phyloP scores from a whole-genome alignment of 805 yeast species.

The Pichia occidentalis region DNA sequence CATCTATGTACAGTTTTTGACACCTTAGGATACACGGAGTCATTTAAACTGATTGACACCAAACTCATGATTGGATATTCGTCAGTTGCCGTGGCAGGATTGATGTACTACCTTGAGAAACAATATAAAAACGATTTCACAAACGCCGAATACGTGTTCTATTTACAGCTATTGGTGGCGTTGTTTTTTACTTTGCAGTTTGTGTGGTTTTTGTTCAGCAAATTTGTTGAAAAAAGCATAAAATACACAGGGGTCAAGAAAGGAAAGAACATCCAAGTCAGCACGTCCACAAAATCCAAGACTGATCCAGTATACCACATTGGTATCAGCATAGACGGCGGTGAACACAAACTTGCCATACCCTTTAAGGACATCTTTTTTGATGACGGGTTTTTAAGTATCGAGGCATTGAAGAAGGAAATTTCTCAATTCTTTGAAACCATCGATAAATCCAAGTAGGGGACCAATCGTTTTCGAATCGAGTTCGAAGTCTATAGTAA shows the following conservation, averaged over 20 bases:
- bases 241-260: conserved; percentile 41
- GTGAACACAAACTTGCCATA: conserved; percentile 18
- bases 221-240: conserved; percentile 35
- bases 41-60: conserved; percentile 38
- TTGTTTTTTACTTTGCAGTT: conserved; percentile 34
- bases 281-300: conserved; percentile 32
- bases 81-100: conserved; percentile 41
- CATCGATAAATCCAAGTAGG: conserved; percentile 20
- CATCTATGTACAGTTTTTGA: conserved; percentile 36
- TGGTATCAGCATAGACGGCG: conserved; percentile 26
- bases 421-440: conserved; percentile 19
- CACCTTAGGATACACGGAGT: conserved; percentile 41
- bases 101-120: conserved; percentile 43
- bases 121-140: conserved; percentile 36
- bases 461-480: neutral
- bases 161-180: conserved; percentile 32
- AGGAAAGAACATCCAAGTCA: conserved; percentile 32
- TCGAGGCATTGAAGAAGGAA: conserved; percentile 28
- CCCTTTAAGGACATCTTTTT: conserved; percentile 41
- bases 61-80: conserved; percentile 44
- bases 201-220: conserved; percentile 31
- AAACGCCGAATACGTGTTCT: conserved; percentile 30
- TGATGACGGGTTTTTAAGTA: conserved; percentile 38
- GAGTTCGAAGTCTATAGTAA: no score
- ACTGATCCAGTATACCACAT: conserved; percentile 41